Conservation (phyloP, 2,329 filamentous ascomycete species). For the Moelleriella libera region DNA sequence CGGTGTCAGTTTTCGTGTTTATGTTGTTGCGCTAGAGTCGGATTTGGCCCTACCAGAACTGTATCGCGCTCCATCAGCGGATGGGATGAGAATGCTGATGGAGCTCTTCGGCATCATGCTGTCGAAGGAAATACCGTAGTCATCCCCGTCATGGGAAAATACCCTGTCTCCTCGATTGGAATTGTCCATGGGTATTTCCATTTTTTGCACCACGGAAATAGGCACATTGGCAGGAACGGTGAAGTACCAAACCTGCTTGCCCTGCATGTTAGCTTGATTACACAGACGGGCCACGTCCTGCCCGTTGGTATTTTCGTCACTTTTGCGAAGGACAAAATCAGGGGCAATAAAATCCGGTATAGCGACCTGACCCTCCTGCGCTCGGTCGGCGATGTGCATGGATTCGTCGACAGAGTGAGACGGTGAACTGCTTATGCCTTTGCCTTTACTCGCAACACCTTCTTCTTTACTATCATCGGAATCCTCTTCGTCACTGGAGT, state of each 20-base stretch:
- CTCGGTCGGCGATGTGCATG: constrained; percentile 21
- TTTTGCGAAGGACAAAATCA: constrained; percentile 39
- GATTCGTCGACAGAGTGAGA: constrained; percentile 19
- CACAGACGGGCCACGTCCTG: constrained; percentile 40
- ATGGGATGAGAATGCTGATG: constrained; percentile 48
- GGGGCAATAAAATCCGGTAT: constrained; percentile 32
- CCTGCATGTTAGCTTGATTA: constrained; percentile 41
- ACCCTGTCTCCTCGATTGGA: constrained; percentile 36
- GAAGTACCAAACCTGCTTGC: constrained; percentile 72
- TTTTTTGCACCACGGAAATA: constrained; percentile 50
- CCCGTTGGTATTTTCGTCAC: constrained; percentile 20
- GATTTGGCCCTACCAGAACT: constrained; percentile 28
- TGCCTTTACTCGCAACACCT: background rate
- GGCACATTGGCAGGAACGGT: constrained; percentile 56
- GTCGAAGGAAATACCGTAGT: constrained; percentile 46
- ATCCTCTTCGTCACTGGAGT: constrained; percentile 11
- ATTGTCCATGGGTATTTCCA: constrained; percentile 45
- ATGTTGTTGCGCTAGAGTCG: no score
- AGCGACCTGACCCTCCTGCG: constrained; percentile 18
- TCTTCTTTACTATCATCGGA: constrained; percentile 9
- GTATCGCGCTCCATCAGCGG: constrained; percentile 38
- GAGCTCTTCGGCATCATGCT: constrained; percentile 31
- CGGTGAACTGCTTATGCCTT: background rate
- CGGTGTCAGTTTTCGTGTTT: background rate
- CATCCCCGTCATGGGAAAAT: constrained; percentile 47